These are phyloP conservation scores for Phaeophleospora eucalypticola DNA, from an alignment of 2,329 filamentous ascomycete species.

Conservation along the genomic window DNA sequence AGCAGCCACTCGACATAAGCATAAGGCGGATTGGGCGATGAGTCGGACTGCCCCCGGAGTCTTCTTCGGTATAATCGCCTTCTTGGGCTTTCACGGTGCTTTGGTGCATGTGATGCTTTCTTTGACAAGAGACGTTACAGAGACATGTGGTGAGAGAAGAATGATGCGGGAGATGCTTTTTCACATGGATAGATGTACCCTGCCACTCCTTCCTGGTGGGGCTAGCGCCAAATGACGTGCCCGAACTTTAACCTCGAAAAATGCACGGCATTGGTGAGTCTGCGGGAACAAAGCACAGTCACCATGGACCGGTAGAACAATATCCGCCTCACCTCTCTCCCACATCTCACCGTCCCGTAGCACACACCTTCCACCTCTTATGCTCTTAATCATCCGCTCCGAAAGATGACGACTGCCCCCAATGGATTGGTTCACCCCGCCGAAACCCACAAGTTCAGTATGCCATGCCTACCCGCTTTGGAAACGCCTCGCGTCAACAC, in stretches of 20 bases:
- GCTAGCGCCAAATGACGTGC: neutral
- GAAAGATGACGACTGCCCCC: slow-evolving; percentile 24
- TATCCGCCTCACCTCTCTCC: neutral
- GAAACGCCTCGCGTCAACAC: neutral
- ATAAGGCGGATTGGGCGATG: too few species aligned
- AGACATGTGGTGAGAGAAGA: too few species aligned
- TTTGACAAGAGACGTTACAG: too few species aligned
- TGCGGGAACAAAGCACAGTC: neutral
- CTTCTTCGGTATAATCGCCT: too few species aligned
- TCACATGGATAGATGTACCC: too few species aligned
- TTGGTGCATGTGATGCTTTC: too few species aligned
- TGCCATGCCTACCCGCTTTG: neutral
- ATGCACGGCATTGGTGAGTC: neutral
- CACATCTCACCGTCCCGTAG: neutral
- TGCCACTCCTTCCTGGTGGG: neutral
- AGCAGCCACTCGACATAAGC: too few species aligned
- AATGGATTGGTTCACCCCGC: slow-evolving; percentile 27
- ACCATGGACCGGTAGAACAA: neutral
- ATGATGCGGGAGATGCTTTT: too few species aligned
- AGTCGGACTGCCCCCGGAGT: too few species aligned
- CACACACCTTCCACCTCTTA: neutral
- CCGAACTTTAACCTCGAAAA: neutral
- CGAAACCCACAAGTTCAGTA: slow-evolving; percentile 21
- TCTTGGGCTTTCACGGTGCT: too few species aligned
- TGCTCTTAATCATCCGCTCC: neutral